Evolutionary conservation across 2,329 filamentous ascomycete genomes (phyloP).

Genomic region (Penicillium crustosum): DNA sequence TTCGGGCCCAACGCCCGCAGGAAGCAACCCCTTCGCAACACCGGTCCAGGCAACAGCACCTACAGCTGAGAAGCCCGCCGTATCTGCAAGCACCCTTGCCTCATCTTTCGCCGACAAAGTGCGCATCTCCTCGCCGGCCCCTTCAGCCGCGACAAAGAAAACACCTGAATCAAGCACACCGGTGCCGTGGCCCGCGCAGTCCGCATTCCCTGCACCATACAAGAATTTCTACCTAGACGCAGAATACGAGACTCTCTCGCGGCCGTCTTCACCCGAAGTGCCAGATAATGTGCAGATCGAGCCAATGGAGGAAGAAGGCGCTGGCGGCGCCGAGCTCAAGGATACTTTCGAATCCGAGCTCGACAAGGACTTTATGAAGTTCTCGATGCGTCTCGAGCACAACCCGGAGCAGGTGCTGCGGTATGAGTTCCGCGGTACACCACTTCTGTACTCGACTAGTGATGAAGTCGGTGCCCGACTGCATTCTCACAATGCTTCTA

Average conservation of each 20-base stretch:
- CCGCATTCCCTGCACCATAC: constrained; percentile 68
- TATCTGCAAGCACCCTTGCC: constrained; percentile 63
- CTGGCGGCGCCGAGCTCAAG: constrained; percentile 51
- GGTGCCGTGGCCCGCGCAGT: constrained; percentile 73
- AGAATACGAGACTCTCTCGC: constrained; percentile 82
- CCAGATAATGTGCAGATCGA: constrained; percentile 50
- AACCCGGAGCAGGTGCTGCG: constrained; percentile 81
- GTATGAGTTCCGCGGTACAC: constrained; percentile 72
- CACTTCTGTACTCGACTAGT: constrained; percentile 75
- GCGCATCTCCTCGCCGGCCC: constrained; percentile 41
- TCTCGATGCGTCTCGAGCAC: constrained; percentile 73
- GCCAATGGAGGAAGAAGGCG: constrained; percentile 38
- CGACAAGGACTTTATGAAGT: constrained; percentile 76
- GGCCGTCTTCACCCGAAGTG: constrained; percentile 50
- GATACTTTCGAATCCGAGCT: constrained; percentile 74
- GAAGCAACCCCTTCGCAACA: constrained; percentile 62
- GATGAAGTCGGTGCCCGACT: constrained; percentile 73
- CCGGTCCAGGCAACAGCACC: constrained; percentile 38
- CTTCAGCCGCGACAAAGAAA: constrained; percentile 28
- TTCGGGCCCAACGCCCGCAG: constrained; percentile 32
- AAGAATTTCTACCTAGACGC: constrained; percentile 81
- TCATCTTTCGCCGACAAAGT: constrained; percentile 74
- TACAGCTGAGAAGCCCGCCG: constrained; percentile 34
- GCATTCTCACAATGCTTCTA: constrained; percentile 23
- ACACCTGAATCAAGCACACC: constrained; percentile 52